phyloP scores from a whole-genome alignment of 2,329 filamentous ascomycete genomes.

The Bipolaris zeicola region DNA sequence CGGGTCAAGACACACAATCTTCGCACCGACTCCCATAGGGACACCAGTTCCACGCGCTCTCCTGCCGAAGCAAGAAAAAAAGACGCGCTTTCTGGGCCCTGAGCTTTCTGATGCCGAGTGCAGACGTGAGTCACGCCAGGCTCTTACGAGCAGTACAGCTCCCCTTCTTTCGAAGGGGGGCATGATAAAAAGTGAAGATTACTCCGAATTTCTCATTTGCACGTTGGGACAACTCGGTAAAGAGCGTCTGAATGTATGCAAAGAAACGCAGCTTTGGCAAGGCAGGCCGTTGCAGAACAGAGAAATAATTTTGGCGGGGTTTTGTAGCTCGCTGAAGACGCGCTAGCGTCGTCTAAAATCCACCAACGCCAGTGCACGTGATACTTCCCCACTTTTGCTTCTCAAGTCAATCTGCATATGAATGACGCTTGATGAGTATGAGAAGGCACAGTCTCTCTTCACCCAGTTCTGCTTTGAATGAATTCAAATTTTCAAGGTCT shows the following conservation, averaged over 20 bases:
- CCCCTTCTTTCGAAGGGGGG: slow-evolving; percentile 43
- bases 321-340: slow-evolving; percentile 39
- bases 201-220: slow-evolving; percentile 99
- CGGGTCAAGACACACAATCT: slow-evolving; percentile 77
- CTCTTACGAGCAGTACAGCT: slow-evolving; percentile 77
- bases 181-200: slow-evolving; percentile 72
- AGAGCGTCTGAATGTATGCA: slow-evolving; percentile 74
- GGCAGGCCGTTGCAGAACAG: slow-evolving; percentile 72
- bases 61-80: slow-evolving; percentile 30
- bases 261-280: slow-evolving; percentile 94
- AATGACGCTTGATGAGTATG: neutral
- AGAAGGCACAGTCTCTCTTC: neutral
- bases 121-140: slow-evolving; percentile 83
- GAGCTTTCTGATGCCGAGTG: slow-evolving; percentile 89
- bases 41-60: slow-evolving; percentile 42
- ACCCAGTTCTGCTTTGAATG: no score
- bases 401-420: neutral
- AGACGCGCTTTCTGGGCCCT: slow-evolving; percentile 58
- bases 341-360: slow-evolving; percentile 27
- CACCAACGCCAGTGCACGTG: slow-evolving; percentile 8
- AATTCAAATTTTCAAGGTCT: no score
- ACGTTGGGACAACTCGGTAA: slow-evolving; percentile 42
- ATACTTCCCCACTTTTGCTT: neutral
- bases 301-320: slow-evolving; percentile 46
- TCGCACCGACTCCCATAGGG: slow-evolving; percentile 92